phyloP scores from a whole-genome alignment of 345 rosid species.

The Camelina sativa region DNA sequence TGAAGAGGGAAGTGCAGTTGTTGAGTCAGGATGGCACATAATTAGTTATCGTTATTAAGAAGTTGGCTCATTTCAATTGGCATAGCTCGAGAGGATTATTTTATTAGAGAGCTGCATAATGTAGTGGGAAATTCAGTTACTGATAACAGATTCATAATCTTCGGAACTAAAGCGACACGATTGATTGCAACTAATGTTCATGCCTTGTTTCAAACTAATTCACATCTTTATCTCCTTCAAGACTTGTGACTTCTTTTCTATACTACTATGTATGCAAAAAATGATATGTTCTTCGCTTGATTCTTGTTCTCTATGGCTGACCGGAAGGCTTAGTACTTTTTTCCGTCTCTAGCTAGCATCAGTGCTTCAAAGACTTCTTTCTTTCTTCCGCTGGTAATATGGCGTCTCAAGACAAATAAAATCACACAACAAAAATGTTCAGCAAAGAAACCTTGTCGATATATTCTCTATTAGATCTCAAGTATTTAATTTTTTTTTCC shows the following conservation, averaged over 20 bases:
- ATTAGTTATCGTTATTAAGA: not conserved
- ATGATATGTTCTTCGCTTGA: not conserved
- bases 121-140: conserved; percentile 60
- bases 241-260: too few species aligned
- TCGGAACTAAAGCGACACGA: conserved; percentile 68
- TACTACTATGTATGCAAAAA: too few species aligned
- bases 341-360: too few species aligned
- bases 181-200: conserved; percentile 66
- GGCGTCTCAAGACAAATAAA: too few species aligned
- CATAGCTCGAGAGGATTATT: conserved; percentile 54
- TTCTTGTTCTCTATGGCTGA: too few species aligned
- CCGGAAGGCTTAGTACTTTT: too few species aligned
- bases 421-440: too few species aligned
- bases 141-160: conserved; percentile 49
- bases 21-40: conserved; percentile 23
- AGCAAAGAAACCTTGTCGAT: too few species aligned
- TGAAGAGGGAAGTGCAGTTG: conserved; percentile 10
- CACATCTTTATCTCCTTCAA: conserved; percentile 31
- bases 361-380: too few species aligned
- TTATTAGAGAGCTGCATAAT: conserved; percentile 47
- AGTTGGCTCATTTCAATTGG: not conserved
- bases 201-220: conserved; percentile 57
- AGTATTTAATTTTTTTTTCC: too few species aligned
- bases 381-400: too few species aligned
- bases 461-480: too few species aligned